Conservation (phyloP, 768 basidiomycete species). For the Agrocybe praecox region DNA sequence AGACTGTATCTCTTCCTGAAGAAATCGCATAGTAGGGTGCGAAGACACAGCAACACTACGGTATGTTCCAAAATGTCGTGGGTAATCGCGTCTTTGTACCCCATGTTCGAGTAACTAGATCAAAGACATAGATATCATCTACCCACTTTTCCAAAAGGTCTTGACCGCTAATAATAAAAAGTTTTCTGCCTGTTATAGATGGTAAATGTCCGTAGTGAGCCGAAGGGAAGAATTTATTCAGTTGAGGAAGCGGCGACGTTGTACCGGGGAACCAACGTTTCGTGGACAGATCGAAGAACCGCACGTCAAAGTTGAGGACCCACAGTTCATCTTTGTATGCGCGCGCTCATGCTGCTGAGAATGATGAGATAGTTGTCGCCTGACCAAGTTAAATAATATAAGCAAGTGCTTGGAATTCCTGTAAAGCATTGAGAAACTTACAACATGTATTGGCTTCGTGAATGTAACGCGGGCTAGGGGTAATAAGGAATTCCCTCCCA, state of each 20-base stretch:
- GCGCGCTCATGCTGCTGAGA: constrained; percentile 94
- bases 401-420: no score
- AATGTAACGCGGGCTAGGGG: constrained; percentile 85
- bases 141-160: constrained; percentile 93
- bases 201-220: constrained; percentile 96
- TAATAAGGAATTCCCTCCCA: constrained; percentile 77
- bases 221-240: constrained; percentile 64
- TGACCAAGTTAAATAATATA: no score
- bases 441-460: constrained; percentile 93
- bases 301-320: constrained; percentile 90
- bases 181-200: constrained; percentile 77
- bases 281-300: constrained; percentile 79
- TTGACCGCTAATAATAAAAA: constrained; percentile 95
- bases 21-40: constrained; percentile 62
- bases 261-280: constrained; percentile 68
- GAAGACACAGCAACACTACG: constrained; percentile 89
- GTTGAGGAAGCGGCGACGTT: constrained; percentile 29
- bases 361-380: constrained; percentile 91
- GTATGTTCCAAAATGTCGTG: constrained; percentile 95
- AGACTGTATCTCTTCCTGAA: constrained; percentile 59
- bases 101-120: constrained; percentile 76
- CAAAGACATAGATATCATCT: constrained; percentile 90
- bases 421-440: constrained; percentile 32
- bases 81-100: constrained; percentile 77
- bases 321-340: constrained; percentile 79